phyloP scores from a whole-genome alignment of 768 basidiomycete species.

The Melanogaster broomeanus region DNA sequence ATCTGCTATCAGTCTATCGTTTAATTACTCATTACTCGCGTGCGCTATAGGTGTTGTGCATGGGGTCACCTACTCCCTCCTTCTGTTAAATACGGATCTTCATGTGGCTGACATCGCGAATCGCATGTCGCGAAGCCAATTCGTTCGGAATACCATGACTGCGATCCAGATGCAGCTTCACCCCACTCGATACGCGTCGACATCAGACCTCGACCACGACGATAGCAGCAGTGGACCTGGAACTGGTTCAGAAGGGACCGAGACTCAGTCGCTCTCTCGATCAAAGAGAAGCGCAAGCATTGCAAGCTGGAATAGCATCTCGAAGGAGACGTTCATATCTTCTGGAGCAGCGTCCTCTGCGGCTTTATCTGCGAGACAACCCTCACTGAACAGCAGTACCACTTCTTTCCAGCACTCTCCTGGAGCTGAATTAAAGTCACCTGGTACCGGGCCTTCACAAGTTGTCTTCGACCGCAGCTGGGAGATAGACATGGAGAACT shows the following conservation, averaged over 20 bases:
- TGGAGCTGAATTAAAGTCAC: conserved; percentile 38
- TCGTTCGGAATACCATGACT: conserved; percentile 87
- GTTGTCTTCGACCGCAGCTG: conserved; percentile 65
- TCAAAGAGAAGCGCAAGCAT: conserved; percentile 82
- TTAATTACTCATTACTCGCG: conserved; percentile 4
- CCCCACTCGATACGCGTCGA: conserved; percentile 54
- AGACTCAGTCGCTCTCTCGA: conserved; percentile 44
- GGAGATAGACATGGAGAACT: conserved; percentile 83
- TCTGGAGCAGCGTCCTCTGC: conserved; percentile 37
- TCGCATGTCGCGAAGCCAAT: conserved; percentile 91
- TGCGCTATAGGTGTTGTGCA: conserved; percentile 84
- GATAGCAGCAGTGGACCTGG: conserved; percentile 63
- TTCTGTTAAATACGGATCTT: conserved; percentile 95
- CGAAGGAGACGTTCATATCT: conserved; percentile 55
- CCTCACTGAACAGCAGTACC: conserved; percentile 59
- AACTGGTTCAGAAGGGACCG: conserved; percentile 58
- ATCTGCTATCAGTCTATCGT: not conserved
- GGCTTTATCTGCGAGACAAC: conserved; percentile 34
- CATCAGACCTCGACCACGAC: conserved; percentile 65
- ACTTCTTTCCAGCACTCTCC: conserved; percentile 62
- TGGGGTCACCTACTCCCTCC: conserved; percentile 87
- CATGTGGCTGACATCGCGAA: conserved; percentile 89
- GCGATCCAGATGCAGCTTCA: conserved; percentile 82
- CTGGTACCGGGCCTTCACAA: conserved; percentile 34
- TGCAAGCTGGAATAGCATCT: conserved; percentile 81